Evolutionary conservation across 306 rosid genomes (phyloP), one percentile per base, ranked within the genome.

Genomic region (Rosa multiflora): DNA sequence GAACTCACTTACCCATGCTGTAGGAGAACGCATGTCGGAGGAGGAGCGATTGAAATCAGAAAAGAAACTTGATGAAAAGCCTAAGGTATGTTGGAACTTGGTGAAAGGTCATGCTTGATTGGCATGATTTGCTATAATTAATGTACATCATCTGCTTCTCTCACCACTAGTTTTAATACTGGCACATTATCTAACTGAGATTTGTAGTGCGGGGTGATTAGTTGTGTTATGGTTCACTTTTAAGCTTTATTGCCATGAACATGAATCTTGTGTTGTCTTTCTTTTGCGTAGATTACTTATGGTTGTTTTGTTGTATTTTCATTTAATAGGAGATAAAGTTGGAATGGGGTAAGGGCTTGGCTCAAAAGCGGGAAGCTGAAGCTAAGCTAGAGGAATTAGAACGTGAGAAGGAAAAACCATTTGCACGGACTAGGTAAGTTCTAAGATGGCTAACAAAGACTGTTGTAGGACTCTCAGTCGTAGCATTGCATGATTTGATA

Each of bases 291-390:
- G 67, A 10, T 43, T 82, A n/a, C 29, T 75, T 37, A 73, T 29
- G 15, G 49, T 72, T 39, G 10, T 72, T 73, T 56, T 62, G 11
- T 23, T 71, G 21, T 81, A 21, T 74, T 56, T 84, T 66, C 47
- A 29, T 5, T 86, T 74, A 75, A 59, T 79, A 92, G 97, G 99
- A 92, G 85, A 91, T 47, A 52, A 88, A 85, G 78, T 86, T 92
- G 85, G 97, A 95, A 88, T 95, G 97, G 97, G 97, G 97, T 53
- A 95, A 91, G 84, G 99, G 98, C 72, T 88, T 95, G 85, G 92
- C 99, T 81, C 99, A 90, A 87, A 95, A 91, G 90, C 87, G 96
- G 88, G 98, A 95, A 86, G 94, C 87, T 74, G 98, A 95, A 83
- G 92, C 89, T 67, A 91, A 71, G 82, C 75, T 86, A 44, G 84